Evolutionary conservation across 179 eudicot genomes (phyloP).

Genomic region (Beta lomatogona): DNA sequence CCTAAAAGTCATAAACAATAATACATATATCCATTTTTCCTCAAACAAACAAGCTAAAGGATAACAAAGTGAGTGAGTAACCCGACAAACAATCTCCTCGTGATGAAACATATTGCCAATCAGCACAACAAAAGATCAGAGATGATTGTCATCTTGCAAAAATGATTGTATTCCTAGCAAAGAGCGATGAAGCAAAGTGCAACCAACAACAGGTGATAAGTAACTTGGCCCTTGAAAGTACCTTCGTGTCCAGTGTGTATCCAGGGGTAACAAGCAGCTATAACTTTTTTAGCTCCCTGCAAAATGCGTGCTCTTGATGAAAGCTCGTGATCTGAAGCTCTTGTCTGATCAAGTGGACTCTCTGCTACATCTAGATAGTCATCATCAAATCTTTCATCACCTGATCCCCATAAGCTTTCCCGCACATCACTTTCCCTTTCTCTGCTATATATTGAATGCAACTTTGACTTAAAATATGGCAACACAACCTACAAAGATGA

Average conservation of each 20-base stretch:
- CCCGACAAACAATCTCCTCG: neutral
- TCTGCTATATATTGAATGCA: conserved; percentile 79
- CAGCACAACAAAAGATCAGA: neutral
- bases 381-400: conserved; percentile 62
- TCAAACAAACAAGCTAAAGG: neutral
- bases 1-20: neutral
- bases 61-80: neutral
- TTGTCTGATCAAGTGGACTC: conserved; percentile 52
- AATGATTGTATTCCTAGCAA: neutral
- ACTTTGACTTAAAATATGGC: conserved; percentile 90
- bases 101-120: neutral
- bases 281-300: conserved; percentile 57
- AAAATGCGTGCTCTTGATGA: conserved; percentile 53
- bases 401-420: conserved; percentile 90
- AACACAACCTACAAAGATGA: conserved; percentile 70
- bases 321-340: conserved; percentile 48
- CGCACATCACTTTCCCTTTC: conserved; percentile 93
- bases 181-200: neutral
- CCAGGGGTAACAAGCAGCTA: conserved; percentile 90
- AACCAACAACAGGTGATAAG: neutral
- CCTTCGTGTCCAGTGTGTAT: conserved; percentile 98
- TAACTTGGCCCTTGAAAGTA: conserved; percentile 16
- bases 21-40: neutral
- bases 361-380: conserved; percentile 53
- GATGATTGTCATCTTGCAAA: neutral